These are phyloP conservation scores for Asterionellopsis glacialis DNA, from an alignment of 108 stramenopile genomes.

Conservation along the genomic window DNA sequence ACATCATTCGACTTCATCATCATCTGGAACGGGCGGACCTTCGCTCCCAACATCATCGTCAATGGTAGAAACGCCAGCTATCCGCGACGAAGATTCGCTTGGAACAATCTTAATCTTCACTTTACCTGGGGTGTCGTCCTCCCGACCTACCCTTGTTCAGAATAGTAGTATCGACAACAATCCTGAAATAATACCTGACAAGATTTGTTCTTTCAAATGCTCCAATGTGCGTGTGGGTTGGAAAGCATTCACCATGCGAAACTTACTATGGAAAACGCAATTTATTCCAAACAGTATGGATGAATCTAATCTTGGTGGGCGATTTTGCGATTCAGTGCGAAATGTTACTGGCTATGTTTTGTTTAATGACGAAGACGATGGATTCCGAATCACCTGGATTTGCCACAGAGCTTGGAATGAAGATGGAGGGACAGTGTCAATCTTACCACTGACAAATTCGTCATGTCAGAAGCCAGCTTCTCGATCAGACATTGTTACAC, in stretches of 20 bases:
- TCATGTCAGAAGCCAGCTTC: neutral
- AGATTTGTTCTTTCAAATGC: slow-evolving; percentile 27
- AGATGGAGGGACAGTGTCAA: too few relatives aligned
- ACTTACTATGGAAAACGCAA: neutral
- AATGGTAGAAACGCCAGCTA: neutral
- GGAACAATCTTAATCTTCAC: slow-evolving; percentile 48
- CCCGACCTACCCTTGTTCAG: slow-evolving; percentile 11
- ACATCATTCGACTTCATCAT: slow-evolving; percentile 6
- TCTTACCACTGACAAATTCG: neutral
- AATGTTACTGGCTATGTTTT: slow-evolving; percentile 44
- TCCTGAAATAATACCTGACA: too few relatives aligned
- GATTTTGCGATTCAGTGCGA: too few relatives aligned
- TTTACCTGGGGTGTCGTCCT: slow-evolving; percentile 16
- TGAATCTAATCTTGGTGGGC: slow-evolving; percentile 9
- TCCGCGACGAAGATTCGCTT: slow-evolving; percentile 30
- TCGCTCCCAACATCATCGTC: neutral
- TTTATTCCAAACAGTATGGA: neutral
- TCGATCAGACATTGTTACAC: slow-evolving; percentile 26
- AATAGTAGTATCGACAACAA: too few relatives aligned
- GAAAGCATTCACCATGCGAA: neutral
- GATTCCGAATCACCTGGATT: slow-evolving; percentile 61
- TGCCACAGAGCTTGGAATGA: neutral
- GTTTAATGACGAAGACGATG: slow-evolving; percentile 71
- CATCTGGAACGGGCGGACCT: neutral
- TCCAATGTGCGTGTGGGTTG: slow-evolving; percentile 48